Percentiles rank a stretch among this genome's conserved stretches.
These are phyloP conservation scores for Tetratostichococcus sp. DNA, from an alignment of 139 green algal species.

Conservation along the genomic window DNA sequence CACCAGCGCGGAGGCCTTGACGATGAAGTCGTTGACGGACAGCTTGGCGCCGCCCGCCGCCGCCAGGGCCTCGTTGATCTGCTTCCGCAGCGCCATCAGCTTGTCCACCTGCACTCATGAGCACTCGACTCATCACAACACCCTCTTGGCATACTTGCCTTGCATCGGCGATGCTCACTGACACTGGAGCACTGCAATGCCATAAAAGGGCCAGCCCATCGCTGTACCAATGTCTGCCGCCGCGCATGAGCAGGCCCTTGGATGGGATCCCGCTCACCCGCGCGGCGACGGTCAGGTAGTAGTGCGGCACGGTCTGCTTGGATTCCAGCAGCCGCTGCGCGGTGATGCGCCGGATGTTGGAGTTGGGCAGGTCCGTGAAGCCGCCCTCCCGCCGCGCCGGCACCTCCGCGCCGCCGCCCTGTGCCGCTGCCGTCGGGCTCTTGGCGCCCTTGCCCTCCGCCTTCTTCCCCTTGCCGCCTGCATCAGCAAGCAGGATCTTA, in stretches of 20 bases:
- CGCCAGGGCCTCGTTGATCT: conserved; percentile 59
- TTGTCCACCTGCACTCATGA: conserved; percentile 46
- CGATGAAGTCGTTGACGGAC: conserved; percentile 94
- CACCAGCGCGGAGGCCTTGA: conserved; percentile 85
- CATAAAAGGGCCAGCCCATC: too few species aligned
- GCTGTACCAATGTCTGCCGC: too few species aligned
- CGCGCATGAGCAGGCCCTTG: too few species aligned
- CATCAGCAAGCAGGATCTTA: conserved; percentile 1
- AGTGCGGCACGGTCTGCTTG: conserved; percentile 96
- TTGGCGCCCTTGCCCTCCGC: background rate
- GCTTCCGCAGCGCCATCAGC: conserved; percentile 49
- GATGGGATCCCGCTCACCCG: too few species aligned
- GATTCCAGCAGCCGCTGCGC: conserved; percentile 84
- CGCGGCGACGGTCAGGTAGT: conserved; percentile 88
- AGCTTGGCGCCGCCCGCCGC: conserved; percentile 69
- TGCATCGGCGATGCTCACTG: too few species aligned
- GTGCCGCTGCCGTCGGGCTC: background rate
- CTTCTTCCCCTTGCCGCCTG: background rate
- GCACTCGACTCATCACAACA: too few species aligned
- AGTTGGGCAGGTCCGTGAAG: conserved; percentile 67
- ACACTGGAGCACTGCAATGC: too few species aligned
- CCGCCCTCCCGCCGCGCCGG: background rate
- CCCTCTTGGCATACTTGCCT: too few species aligned
- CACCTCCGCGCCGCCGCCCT: conserved; percentile 1
- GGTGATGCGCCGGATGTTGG: conserved; percentile 81